Percentiles rank a stretch among this genome's conserved stretches.
Conservation (phyloP, 2,329 filamentous ascomycete genomes). For the Magnaporthales sp. region DNA sequence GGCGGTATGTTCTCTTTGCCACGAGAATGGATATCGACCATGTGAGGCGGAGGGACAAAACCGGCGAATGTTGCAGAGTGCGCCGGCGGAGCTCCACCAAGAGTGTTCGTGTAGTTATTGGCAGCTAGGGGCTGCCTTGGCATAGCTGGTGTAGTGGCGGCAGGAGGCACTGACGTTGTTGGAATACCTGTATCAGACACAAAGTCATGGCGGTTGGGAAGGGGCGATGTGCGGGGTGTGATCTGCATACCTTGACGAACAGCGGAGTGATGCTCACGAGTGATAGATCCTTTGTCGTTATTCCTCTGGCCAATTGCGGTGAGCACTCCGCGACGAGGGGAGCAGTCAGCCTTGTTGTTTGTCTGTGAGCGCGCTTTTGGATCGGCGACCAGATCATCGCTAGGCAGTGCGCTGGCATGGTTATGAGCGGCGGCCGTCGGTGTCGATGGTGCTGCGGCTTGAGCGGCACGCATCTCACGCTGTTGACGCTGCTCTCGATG, state of each 20-base stretch:
- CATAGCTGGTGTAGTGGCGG: neutral
- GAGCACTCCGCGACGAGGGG: neutral
- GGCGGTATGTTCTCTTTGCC: conserved; percentile 4
- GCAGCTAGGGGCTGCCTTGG: neutral
- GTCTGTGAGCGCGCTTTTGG: neutral
- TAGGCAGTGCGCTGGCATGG: neutral
- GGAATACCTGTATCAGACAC: neutral
- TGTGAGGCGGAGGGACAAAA: neutral
- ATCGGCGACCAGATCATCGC: neutral
- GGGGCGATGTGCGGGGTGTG: neutral
- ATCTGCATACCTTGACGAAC: neutral
- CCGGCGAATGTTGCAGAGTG: neutral
- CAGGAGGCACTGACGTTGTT: neutral
- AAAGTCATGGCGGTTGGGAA: neutral
- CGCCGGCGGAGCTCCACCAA: neutral
- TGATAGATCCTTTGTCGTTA: neutral
- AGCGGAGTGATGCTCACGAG: neutral
- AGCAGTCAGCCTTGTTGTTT: neutral
- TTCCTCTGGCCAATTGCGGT: neutral
- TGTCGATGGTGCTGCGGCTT: neutral
- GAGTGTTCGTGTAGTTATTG: neutral
- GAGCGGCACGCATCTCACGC: neutral
- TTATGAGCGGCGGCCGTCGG: neutral
- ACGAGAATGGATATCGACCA: neutral
- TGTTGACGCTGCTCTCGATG: neutral